These are phyloP conservation scores for Fimicolochytrium jonesii DNA, from an alignment of 192 early-diverging fungal species.

Conservation along the genomic window DNA sequence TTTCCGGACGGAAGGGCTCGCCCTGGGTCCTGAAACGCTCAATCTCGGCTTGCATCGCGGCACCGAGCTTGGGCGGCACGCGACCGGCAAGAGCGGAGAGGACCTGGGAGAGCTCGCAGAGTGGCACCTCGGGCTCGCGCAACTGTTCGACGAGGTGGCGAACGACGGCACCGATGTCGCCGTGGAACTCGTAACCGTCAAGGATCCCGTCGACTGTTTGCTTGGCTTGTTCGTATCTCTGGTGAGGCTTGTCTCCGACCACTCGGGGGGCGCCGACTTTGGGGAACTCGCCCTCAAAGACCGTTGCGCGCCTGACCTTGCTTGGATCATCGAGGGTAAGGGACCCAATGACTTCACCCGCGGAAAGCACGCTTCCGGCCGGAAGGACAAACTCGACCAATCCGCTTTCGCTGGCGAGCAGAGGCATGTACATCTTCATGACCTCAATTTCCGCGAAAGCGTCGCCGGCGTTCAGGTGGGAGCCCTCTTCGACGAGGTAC, in stretches of 20 bases:
- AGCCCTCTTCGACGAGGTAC: slow-evolving; percentile 88
- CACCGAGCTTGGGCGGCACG: slow-evolving; percentile 64
- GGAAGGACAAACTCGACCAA: slow-evolving; percentile 86
- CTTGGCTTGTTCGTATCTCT: slow-evolving; percentile 64
- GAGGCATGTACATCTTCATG: slow-evolving; percentile 99
- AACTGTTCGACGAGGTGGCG: slow-evolving; percentile 73
- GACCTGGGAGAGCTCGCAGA: slow-evolving; percentile 73
- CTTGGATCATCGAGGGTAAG: slow-evolving; percentile 92
- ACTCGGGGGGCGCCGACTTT: slow-evolving; percentile 68
- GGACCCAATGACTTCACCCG: slow-evolving; percentile 91
- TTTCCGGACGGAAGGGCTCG: slow-evolving; percentile 66
- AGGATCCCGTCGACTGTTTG: slow-evolving; percentile 69
- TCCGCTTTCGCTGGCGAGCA: slow-evolving; percentile 87
- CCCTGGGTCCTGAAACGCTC: slow-evolving; percentile 26
- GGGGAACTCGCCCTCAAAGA: slow-evolving; percentile 56
- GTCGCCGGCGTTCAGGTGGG: slow-evolving; percentile 82
- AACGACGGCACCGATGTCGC: slow-evolving; percentile 62
- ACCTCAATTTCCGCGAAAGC: slow-evolving; percentile 99
- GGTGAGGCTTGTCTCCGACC: slow-evolving; percentile 84
- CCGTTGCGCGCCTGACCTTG: slow-evolving; percentile 82
- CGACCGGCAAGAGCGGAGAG: slow-evolving; percentile 81
- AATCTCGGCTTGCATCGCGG: slow-evolving; percentile 19
- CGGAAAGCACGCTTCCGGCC: slow-evolving; percentile 73
- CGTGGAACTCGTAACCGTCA: slow-evolving; percentile 83
- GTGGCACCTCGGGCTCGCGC: slow-evolving; percentile 75